These are phyloP conservation scores for Cryptosporidium muris DNA, from an alignment of 169 alveolate species.

Conservation along the genomic window DNA sequence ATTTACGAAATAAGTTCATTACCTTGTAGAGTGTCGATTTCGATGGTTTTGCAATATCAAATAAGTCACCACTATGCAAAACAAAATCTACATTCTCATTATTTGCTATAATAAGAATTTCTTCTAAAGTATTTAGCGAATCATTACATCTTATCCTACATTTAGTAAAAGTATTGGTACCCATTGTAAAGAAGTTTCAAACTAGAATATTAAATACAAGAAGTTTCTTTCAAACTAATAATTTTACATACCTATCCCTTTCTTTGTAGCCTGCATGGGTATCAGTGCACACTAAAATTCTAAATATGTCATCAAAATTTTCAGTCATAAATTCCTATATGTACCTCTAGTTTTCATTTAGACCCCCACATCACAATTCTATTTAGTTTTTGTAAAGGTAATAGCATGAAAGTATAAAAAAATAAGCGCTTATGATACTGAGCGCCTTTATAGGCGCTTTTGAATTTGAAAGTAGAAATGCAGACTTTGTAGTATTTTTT, in stretches of 20 bases:
- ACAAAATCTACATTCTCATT: conserved; percentile 87
- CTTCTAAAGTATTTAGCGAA: conserved; percentile 92
- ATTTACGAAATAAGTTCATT: conserved; percentile 78
- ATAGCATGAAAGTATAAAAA: no score
- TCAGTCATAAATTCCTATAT: not conserved
- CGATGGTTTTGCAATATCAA: conserved; percentile 93
- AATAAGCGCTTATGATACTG: no score
- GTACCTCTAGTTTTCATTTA: no score
- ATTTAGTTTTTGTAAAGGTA: no score
- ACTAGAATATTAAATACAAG: conserved; percentile 30
- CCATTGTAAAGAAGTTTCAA: not conserved
- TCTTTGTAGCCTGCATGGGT: conserved; percentile 95
- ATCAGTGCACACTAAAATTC: conserved; percentile 91
- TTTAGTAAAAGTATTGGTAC: not conserved
- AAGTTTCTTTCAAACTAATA: not conserved
- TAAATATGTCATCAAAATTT: conserved; percentile 77
- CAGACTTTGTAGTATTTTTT: no score
- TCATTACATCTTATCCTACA: conserved; percentile 86
- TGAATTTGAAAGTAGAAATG: no score
- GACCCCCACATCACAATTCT: no score
- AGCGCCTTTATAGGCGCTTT: no score
- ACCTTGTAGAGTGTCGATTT: conserved; percentile 84
- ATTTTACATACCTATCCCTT: conserved; percentile 80
- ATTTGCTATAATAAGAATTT: conserved; percentile 88
- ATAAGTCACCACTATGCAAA: conserved; percentile 94